Base-by-base conservation (phyloP, 352 stramenopile species). In the Phytophthora aleatoria region DNA sequence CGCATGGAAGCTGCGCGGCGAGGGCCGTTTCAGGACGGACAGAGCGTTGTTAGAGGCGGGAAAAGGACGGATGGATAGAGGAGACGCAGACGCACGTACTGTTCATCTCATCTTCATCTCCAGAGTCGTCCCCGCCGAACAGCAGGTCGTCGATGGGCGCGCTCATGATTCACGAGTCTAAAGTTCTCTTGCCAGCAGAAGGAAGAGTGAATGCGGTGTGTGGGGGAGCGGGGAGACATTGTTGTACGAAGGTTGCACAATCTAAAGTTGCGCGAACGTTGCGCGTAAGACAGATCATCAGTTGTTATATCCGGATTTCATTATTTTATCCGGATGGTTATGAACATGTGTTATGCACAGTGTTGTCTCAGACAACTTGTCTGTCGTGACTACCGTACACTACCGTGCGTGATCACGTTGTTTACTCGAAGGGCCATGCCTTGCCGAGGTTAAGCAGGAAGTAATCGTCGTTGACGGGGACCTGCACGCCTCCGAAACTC, bases 141-240 rank as follows among this genome's bases (percentile, higher is more conserved):
- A 95, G 72, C 55, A 95, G 64, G 61, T 94, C 81, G 58, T 95
- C 87, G 44, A 95, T 92, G 31, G 83, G 87, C 38, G 87, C 87
- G 61, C 87, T 95, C 86, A 95, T 95, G 16, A 30, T 69, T 6
- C 27, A 50, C 30, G 24, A 3, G 45, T 42, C 38, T 27, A 61
- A 12, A 20, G 7, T 55, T 64, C 61, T 68, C 42, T 59, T 41
- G 35, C 31, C 2, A 41, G 12, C 12, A 41, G n/a, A 41, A 41
- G 6, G 10, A 38, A 15, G 33, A 38, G 28, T 33, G 28, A 33
- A 33, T 33, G 28, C 28, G 28, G 28, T 33, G 3, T 33, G 28
- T 33, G 28, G 7, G 28, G 28, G 3, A 7, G 28, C 28, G 28
- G 28, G 28, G 28, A 33, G 28, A 33, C 7, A 7, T 8, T 4